phyloP scores from a whole-genome alignment of 805 yeast species.

The Grigorovia humatica region DNA sequence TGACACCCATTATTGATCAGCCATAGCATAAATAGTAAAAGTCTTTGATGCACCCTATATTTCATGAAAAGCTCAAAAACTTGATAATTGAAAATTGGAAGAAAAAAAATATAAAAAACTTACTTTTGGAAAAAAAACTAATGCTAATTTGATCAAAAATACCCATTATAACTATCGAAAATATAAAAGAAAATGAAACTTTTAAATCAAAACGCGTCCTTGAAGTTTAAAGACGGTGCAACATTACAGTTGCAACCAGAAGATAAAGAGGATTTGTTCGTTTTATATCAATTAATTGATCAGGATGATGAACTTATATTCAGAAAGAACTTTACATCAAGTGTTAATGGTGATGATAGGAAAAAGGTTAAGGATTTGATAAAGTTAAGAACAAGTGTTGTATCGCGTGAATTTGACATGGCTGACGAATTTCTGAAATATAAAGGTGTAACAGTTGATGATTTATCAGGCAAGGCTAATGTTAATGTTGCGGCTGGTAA shows the following conservation, averaged over 20 bases:
- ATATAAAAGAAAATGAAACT: not conserved
- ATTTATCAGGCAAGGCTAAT: constrained; percentile 37
- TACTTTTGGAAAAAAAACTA: too few relatives aligned
- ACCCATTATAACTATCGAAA: too few relatives aligned
- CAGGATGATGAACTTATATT: constrained; percentile 66
- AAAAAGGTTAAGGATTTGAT: constrained; percentile 47
- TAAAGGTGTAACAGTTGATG: constrained; percentile 55
- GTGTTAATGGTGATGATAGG: constrained; percentile 60
- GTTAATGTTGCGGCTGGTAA: constrained; percentile 77
- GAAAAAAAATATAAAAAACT: too few relatives aligned
- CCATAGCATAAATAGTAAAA: too few relatives aligned
- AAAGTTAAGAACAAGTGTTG: constrained; percentile 49
- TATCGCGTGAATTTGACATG: constrained; percentile 68
- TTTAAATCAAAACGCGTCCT: not conserved
- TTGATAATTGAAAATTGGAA: too few relatives aligned
- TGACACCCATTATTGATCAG: too few relatives aligned
- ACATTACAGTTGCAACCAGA: constrained; percentile 57
- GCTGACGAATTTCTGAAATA: constrained; percentile 66
- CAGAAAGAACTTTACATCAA: constrained; percentile 51
- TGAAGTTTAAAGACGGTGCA: constrained; percentile 13
- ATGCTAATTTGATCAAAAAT: too few relatives aligned
- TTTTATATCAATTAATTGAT: constrained; percentile 67
- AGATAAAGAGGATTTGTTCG: constrained; percentile 89
- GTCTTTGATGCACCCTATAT: too few relatives aligned
- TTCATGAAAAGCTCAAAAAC: too few relatives aligned